Base-by-base conservation (phyloP, 2,329 filamentous ascomycete species). In the Curvularia spicifera region DNA sequence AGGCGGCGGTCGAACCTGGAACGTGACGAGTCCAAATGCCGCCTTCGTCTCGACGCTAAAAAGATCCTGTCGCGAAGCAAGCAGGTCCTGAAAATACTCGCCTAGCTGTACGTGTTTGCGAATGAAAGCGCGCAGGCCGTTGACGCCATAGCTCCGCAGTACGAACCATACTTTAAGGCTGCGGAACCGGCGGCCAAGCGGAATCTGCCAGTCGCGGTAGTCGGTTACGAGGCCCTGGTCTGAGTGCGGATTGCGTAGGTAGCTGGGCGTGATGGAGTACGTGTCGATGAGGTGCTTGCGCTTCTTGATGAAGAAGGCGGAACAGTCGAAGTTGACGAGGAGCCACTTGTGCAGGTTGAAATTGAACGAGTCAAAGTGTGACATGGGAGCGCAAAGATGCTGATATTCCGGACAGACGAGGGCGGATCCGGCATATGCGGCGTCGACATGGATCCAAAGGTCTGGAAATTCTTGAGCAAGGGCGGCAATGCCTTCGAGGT, bases 331-430 rank as follows among this genome's bases (percentile, higher is more conserved):
- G 78, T 96, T 97, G 56, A 92, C 93, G 18, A 97, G 87, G 47
- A 97, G 83, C 94, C 94, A 97, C 81, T 98, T 98, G 83, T 97
- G 93, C 85, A 97, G 90, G 81, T 97, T 98, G 81, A 94, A 87
- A 78, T 97, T 89, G 84, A 96, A 97, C 64, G 89, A 93, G 80
- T 97, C 91, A 73, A 96, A 93, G 22, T 82, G 79, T 1, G 82
- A 79, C 50, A 94, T 83, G 8, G 86, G 79, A 22, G 80, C 72
- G 1, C 88, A 82, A 49, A 92, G 83, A 65, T 89, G 83, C 63
- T 92, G 90, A 77, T 91, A 90, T 76, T 96, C 91, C 2, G 92
- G 89, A 22, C 90, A 88, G 3, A 97, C 81, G 3, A 98, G 85
- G 0, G 93, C 91, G 0, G 91, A 88, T 2, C 94, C 94, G 0